phyloP scores from a whole-genome alignment of 2,329 filamentous ascomycete species.

The Monilinia polystroma region DNA sequence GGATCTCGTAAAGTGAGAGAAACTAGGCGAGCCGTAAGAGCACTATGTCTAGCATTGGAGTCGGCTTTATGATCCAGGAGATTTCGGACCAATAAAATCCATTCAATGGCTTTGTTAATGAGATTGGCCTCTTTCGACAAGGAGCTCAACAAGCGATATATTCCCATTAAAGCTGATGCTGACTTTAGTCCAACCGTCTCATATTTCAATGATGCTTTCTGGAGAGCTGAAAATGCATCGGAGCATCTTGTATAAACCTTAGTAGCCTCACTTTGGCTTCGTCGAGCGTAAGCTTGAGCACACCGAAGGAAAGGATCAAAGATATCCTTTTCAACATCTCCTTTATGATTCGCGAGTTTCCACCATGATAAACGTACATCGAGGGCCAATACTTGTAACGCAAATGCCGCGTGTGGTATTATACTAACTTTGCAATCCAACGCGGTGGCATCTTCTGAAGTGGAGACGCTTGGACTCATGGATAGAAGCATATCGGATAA shows the following conservation, averaged over 20 bases:
- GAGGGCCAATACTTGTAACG: slow-evolving; percentile 64
- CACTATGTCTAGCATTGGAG: slow-evolving; percentile 44
- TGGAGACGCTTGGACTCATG: slow-evolving; percentile 65
- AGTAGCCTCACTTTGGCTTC: slow-evolving; percentile 39
- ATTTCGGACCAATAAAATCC: slow-evolving; percentile 49
- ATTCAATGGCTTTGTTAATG: slow-evolving; percentile 53
- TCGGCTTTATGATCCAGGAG: slow-evolving; percentile 29
- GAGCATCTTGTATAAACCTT: slow-evolving; percentile 33
- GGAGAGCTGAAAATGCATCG: slow-evolving; percentile 29
- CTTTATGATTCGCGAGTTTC: slow-evolving; percentile 59
- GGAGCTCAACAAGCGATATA: slow-evolving; percentile 53
- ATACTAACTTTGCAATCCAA: slow-evolving; percentile 54
- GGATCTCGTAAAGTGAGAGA: slow-evolving; percentile 53
- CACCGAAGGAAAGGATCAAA: slow-evolving; percentile 64
- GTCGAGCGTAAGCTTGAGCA: slow-evolving; percentile 58
- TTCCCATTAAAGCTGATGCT: slow-evolving; percentile 30
- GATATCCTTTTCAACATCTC: slow-evolving; percentile 62
- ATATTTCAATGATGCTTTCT: slow-evolving; percentile 29
- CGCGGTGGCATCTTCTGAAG: slow-evolving; percentile 58
- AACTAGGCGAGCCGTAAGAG: slow-evolving; percentile 55
- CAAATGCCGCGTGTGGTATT: slow-evolving; percentile 56
- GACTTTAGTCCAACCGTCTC: slow-evolving; percentile 27
- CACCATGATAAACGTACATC: slow-evolving; percentile 63
- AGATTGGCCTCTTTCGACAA: slow-evolving; percentile 48
- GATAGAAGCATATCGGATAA: slow-evolving; percentile 64